phyloP scores from a whole-genome alignment of 2,329 filamentous ascomycete species.

The Colletotrichum lentis region DNA sequence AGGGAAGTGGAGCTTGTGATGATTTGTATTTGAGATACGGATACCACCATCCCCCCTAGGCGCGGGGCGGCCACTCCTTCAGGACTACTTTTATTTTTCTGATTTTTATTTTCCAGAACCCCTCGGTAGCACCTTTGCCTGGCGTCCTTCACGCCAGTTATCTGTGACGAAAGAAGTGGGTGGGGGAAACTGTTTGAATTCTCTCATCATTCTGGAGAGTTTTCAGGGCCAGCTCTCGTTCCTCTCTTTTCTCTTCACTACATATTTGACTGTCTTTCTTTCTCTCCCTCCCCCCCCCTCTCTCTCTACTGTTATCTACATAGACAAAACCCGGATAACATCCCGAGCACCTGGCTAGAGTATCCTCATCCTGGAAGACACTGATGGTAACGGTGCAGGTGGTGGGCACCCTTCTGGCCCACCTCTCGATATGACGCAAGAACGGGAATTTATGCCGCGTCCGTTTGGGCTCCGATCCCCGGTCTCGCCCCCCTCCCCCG shows the following conservation, averaged over 20 bases:
- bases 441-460: conserved; percentile 33
- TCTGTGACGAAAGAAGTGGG: conserved; percentile 26
- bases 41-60: conserved; percentile 11
- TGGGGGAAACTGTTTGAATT: neutral
- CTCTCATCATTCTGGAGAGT: conserved; percentile 2
- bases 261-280: too few species aligned
- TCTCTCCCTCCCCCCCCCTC: neutral
- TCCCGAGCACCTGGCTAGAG: neutral
- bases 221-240: neutral
- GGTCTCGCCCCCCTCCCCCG: conserved; percentile 15
- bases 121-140: neutral
- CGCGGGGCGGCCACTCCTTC: conserved; percentile 31
- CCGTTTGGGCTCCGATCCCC: conserved; percentile 31
- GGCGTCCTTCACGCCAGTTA: neutral
- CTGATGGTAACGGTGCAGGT: neutral
- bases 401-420: conserved; percentile 32
- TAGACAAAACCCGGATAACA: neutral
- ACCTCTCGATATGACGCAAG: conserved; percentile 34
- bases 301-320: neutral
- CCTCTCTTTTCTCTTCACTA: too few species aligned
- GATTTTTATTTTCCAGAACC: neutral
- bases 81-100: neutral
- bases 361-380: neutral
- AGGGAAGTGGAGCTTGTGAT: conserved; percentile 33
- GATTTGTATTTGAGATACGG: conserved; percentile 35